Evolutionary conservation across 306 rosid genomes (phyloP), one percentile per base, ranked within the genome.

Genomic region (Quercus mongolica): DNA sequence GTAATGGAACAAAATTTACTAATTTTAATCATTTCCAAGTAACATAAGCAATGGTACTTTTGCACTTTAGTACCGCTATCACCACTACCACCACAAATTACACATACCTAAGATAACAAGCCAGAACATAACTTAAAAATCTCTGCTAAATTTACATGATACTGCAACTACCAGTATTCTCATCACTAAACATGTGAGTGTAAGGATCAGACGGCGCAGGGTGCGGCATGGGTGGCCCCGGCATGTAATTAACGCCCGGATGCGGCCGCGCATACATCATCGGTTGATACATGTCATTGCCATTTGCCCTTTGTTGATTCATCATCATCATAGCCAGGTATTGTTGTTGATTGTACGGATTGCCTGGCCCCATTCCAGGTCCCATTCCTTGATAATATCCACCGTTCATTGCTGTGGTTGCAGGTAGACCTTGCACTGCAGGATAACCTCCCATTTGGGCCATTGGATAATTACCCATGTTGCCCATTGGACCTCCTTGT

Each of bases 371-470:
- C 81, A 84, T 54, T 35, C 44, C 44, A 35, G 73, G 86, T 21
- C 85, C 90, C 87, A 88, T 83, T 38, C 97, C 97, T 81, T 71
- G 97, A 73, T 88, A 87, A 56, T 91, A 92, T 5, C 97, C 92
- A 14, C 87, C 83, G 19, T 80, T 90, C 92, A 93, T 86, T 55
- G 90, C 86, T 0, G 89, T 82, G 8, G 81, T 61, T 0, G 96
- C 95, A 11, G 98, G 98, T 57, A 91, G 79, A 4, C 98, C 99
- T 81, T 86, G 99, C 10, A 93, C 96, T 0, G 98, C 97, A 31
- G 97, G 90, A 21, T 84, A 56, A 76, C 81, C 88, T 61, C 92
- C 89, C 91, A 87, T 88, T 1, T 79, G 89, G 5, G 71, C 89
- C 90, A 87, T 80, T 57, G 73, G 69, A 18, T 76, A 54, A 59